Evolutionary conservation across 2,329 filamentous ascomycete genomes (phyloP).

Genomic region (Hawksworthiomyces lignivorus): DNA sequence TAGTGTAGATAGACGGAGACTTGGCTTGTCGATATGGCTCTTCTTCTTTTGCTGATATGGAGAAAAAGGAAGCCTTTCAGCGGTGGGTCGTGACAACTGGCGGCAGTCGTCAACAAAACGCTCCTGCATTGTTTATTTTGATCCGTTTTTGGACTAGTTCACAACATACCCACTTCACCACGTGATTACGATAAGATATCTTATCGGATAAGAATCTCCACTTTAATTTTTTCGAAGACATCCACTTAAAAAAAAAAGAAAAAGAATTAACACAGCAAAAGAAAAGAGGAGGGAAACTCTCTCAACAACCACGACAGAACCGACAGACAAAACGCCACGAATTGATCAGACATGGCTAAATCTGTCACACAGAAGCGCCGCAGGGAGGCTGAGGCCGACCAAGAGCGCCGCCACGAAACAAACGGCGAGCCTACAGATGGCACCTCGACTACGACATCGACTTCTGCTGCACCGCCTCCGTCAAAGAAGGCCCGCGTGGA

Average conservation of each 20-base stretch:
- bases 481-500: slow-evolving; percentile 53
- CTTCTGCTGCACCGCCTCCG: slow-evolving; percentile 19
- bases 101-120: no score
- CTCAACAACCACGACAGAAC: slow-evolving; percentile 1
- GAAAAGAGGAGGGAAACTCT: neutral
- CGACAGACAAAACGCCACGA: no score
- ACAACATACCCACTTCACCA: neutral
- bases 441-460: neutral
- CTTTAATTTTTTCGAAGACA: slow-evolving; percentile 9
- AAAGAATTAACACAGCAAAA: neutral
- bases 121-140: slow-evolving; percentile 13
- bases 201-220: slow-evolving; percentile 11
- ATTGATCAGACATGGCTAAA: no score
- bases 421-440: neutral
- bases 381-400: slow-evolving; percentile 26
- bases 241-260: slow-evolving; percentile 8
- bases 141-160: slow-evolving; percentile 13
- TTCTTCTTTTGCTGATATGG: no score
- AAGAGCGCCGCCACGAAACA: slow-evolving; percentile 18
- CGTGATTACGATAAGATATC: slow-evolving; percentile 4
- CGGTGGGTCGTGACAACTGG: slow-evolving; percentile 11
- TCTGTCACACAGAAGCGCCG: slow-evolving; percentile 26
- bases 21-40: no score
- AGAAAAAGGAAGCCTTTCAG: neutral
- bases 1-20: no score